Base-by-base conservation (phyloP, 179 eudicot species). In the Spinacia oleracea region DNA sequence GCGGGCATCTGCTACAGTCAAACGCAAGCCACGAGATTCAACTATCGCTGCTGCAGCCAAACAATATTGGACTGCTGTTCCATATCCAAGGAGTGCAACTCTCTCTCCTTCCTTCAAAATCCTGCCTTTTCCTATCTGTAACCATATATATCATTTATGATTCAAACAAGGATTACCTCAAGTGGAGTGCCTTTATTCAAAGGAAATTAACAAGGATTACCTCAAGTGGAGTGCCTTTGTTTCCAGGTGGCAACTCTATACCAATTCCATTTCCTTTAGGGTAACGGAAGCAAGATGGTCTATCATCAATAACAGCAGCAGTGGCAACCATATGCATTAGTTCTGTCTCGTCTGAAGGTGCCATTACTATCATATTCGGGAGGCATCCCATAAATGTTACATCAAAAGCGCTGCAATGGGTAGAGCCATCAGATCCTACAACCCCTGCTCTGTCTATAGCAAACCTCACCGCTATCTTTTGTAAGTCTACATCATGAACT, bases 361-460 rank as follows among this genome's bases (percentile, higher is more conserved):
- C 98, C 98, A 94, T 94, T 45, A 94, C 98, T 51, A 94, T 87
- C 98, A 94, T 94, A 81, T 94, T 94, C 0, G 98, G 98, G 40
- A 94, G 88, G 84, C 98, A 94, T 55, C 97, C 98, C 98, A 94
- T 92, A 77, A 79, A 94, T 14, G 97, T 87, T 42, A 94, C 96
- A 72, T 94, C 98, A 78, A 94, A 94, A 1, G 98, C 76, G 6
- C 98, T 97, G 75, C 85, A 86, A 79, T 92, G 98, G 18, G 98
- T 94, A 12, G 98, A 97, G 53, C 98, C 98, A 80, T 94, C 98
- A 5, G 97, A 93, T 78, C 98, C 98, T 78, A 94, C 97, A 38
- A 94, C 83, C 2, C 98, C 98, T 14, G 97, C 98, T 78, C 98
- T 82, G 80, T 94, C 98, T 96, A 94, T 90, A 2, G 98, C 98